Percentiles rank a stretch among this genome's conserved stretches.
These are phyloP conservation scores for Suillus luteus DNA, from an alignment of 768 basidiomycete species.

Conservation along the genomic window DNA sequence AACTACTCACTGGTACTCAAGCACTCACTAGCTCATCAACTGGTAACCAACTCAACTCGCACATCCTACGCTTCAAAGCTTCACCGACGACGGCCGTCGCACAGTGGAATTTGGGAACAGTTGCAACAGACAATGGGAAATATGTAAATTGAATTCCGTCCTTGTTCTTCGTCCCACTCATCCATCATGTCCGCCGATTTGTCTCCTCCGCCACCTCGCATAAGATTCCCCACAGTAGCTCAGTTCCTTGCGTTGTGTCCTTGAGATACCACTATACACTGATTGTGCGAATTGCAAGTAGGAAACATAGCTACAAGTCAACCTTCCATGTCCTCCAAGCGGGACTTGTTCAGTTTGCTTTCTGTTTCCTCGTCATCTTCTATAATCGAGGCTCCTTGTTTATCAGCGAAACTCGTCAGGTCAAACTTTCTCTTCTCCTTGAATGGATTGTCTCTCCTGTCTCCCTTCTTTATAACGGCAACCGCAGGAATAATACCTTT, in stretches of 20 bases:
- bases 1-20: no score
- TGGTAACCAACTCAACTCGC: neutral
- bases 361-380: conserved; percentile 44
- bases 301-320: conserved; percentile 27
- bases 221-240: neutral
- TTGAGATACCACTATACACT: conserved; percentile 7
- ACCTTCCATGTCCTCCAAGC: conserved; percentile 57
- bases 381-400: conserved; percentile 27
- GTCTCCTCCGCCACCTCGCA: neutral
- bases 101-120: neutral
- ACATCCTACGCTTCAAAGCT: neutral
- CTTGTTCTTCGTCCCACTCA: neutral
- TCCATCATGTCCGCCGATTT: neutral
- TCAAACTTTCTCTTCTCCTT: conserved; percentile 71
- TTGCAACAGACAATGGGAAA: neutral
- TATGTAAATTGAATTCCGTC: neutral
- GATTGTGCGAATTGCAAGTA: conserved; percentile 3
- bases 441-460: conserved; percentile 61
- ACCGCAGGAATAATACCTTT: conserved; percentile 74
- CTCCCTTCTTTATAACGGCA: conserved; percentile 65
- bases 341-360: conserved; percentile 38
- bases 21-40: neutral
- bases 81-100: neutral
- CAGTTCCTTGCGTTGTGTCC: neutral
- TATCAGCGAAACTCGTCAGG: conserved; percentile 44